phyloP scores from a whole-genome alignment of 164 flowering plant genomes.

The Dillenia turbinata region DNA sequence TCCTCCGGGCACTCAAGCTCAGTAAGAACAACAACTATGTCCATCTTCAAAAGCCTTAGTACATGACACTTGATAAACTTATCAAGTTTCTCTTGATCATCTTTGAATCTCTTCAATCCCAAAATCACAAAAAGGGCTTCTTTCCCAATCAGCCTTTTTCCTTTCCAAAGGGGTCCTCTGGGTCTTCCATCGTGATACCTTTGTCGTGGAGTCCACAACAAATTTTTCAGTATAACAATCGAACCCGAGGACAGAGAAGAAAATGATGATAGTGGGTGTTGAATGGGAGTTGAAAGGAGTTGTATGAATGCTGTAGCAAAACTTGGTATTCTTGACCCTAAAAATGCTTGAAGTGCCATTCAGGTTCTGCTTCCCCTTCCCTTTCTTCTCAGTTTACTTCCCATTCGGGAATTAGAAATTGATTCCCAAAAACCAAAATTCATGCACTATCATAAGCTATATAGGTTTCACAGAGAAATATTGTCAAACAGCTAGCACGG shows the following conservation, averaged over 20 bases:
- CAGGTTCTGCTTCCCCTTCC: conserved; percentile 7
- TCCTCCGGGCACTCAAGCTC: conserved; percentile 92
- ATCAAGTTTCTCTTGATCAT: conserved; percentile 63
- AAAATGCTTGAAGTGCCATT: conserved; percentile 41
- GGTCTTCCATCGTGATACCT: conserved; percentile 87
- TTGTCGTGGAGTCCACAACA: not conserved
- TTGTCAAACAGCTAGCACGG: no score
- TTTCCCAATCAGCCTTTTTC: conserved; percentile 81
- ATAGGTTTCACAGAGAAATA: no score
- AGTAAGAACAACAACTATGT: conserved; percentile 67
- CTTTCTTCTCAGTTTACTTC: no score
- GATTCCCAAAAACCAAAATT: no score
- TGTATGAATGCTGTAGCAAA: conserved; percentile 20
- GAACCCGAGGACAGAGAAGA: no score
- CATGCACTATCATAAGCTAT: no score
- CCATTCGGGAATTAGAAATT: no score
- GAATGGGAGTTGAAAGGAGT: conserved; percentile 9
- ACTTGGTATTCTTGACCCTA: conserved; percentile 23
- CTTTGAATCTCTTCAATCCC: conserved; percentile 76
- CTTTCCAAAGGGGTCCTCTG: conserved; percentile 91
- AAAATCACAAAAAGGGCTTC: conserved; percentile 76
- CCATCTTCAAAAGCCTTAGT: conserved; percentile 77
- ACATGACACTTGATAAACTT: conserved; percentile 74
- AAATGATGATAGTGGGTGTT: not conserved
- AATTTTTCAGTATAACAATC: no score